A percentile compares a stretch with the other conserved stretches of the same genome.
These are phyloP conservation scores for Blastobotrys ciferrii DNA, from an alignment of 1,139 yeast genomes.

Conservation along the genomic window DNA sequence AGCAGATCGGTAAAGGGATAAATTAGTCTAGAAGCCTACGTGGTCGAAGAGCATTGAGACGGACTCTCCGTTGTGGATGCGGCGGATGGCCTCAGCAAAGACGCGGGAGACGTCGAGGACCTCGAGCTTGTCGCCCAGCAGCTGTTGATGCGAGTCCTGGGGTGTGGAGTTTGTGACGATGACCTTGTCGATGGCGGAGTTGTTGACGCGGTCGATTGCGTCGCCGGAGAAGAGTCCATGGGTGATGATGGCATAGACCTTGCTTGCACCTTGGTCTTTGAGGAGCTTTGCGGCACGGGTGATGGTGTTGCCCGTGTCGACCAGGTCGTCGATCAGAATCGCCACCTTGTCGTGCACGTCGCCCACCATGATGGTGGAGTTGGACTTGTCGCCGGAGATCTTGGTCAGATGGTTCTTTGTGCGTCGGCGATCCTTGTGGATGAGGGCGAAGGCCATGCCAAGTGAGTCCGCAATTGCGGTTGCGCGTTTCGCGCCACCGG, in stretches of 20 bases:
- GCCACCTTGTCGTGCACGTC: conserved; percentile 84
- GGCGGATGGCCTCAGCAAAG: conserved; percentile 89
- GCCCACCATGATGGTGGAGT: conserved; percentile 80
- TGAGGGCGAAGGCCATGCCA: conserved; percentile 87
- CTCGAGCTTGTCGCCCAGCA: conserved; percentile 63
- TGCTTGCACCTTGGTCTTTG: conserved; percentile 88
- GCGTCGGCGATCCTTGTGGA: conserved; percentile 89
- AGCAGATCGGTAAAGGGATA: not conserved
- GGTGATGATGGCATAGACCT: conserved; percentile 84
- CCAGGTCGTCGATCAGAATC: conserved; percentile 85
- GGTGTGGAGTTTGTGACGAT: conserved; percentile 95
- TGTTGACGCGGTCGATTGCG: conserved; percentile 69
- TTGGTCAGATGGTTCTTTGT: conserved; percentile 27
- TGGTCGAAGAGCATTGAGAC: conserved; percentile 92
- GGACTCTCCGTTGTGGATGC: conserved; percentile 96
- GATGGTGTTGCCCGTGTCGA: conserved; percentile 90
- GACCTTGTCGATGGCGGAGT: conserved; percentile 74
- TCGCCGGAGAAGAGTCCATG: conserved; percentile 95
- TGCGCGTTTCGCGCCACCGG: conserved; percentile 97
- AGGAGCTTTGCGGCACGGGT: conserved; percentile 87
- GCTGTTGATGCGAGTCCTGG: conserved; percentile 54
- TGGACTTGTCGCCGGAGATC: conserved; percentile 19
- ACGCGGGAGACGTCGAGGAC: conserved; percentile 85
- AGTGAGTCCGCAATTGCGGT: conserved; percentile 89
- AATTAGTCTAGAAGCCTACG: conserved; percentile 25